A percentile compares a stretch with the other conserved stretches of the same genome.
phyloP scores from a whole-genome alignment of 345 rosid species.

The Gossypium stocksii region DNA sequence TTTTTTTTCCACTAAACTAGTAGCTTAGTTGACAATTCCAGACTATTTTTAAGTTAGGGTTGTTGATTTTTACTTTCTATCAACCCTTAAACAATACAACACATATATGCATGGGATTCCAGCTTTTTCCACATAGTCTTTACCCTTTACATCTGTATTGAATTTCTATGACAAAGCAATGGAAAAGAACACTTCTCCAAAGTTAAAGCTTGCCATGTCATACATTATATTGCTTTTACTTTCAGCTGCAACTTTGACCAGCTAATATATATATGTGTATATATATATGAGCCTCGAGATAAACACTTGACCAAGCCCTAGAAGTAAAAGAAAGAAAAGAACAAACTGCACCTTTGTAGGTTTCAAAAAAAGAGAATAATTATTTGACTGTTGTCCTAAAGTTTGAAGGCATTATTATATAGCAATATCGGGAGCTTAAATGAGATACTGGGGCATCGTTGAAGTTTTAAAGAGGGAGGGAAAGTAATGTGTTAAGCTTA shows the following conservation, averaged over 20 bases:
- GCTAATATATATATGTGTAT: too few relatives aligned
- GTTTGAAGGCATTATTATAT: neutral
- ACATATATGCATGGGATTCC: neutral
- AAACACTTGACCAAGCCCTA: neutral
- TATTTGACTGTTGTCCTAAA: neutral
- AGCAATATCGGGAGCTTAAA: neutral
- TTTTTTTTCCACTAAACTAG: too few relatives aligned
- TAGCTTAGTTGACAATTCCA: neutral
- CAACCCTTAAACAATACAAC: neutral
- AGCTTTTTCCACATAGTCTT: neutral
- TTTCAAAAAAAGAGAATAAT: neutral
- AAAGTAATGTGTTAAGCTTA: neutral
- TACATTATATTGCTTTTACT: neutral
- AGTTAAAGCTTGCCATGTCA: neutral
- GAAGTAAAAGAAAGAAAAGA: neutral
- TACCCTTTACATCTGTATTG: neutral
- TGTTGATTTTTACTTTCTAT: neutral
- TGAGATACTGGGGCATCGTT: neutral
- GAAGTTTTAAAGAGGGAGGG: neutral
- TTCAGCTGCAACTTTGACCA: neutral
- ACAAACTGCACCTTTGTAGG: neutral
- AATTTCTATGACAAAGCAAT: neutral
- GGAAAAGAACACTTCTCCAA: neutral
- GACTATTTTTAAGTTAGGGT: neutral
- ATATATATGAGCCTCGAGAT: neutral